Conservation (phyloP, 306 rosid species). For the Mimosa bimucronata region DNA sequence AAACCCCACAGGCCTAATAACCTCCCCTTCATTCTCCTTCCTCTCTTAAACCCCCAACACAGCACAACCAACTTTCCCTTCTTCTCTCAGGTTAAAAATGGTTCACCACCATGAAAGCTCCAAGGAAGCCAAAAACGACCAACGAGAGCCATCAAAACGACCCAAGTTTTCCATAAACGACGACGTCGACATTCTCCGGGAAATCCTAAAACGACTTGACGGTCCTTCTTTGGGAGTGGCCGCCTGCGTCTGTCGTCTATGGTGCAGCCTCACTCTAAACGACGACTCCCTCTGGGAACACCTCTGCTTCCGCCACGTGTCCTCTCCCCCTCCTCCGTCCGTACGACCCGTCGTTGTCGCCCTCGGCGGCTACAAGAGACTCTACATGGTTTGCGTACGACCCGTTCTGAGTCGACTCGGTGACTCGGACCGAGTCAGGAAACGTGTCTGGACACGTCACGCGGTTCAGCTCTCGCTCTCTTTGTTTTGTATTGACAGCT, state of each 20-base stretch:
- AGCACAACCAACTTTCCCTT: not conserved
- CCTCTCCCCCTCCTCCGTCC: conserved; percentile 54
- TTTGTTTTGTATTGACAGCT: conserved; percentile 68
- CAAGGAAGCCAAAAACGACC: conserved; percentile 21
- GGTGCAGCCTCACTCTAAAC: conserved; percentile 68
- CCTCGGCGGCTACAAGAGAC: conserved; percentile 87
- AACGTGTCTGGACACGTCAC: conserved; percentile 67
- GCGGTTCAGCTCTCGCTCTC: conserved; percentile 90
- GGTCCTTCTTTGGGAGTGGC: conserved; percentile 86
- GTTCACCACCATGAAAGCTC: conserved; percentile 41
- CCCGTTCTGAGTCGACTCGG: conserved; percentile 87
- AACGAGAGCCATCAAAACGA: conserved; percentile 35
- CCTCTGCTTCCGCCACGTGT: conserved; percentile 82
- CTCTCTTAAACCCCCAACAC: conserved; percentile 22
- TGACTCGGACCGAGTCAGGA: conserved; percentile 53
- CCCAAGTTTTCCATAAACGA: conserved; percentile 79
- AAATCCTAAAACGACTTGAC: conserved; percentile 86
- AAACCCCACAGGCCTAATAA: conserved; percentile 19
- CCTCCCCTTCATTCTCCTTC: conserved; percentile 13
- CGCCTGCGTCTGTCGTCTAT: conserved; percentile 86
- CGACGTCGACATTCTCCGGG: conserved; percentile 82
- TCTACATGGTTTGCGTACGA: conserved; percentile 78
- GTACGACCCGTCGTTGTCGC: conserved; percentile 67
- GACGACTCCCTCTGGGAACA: conserved; percentile 96
- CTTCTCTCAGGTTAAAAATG: conserved; percentile 26